Conservation (phyloP, 2,329 filamentous ascomycete genomes). For the Sphaerulina vaccinii region DNA sequence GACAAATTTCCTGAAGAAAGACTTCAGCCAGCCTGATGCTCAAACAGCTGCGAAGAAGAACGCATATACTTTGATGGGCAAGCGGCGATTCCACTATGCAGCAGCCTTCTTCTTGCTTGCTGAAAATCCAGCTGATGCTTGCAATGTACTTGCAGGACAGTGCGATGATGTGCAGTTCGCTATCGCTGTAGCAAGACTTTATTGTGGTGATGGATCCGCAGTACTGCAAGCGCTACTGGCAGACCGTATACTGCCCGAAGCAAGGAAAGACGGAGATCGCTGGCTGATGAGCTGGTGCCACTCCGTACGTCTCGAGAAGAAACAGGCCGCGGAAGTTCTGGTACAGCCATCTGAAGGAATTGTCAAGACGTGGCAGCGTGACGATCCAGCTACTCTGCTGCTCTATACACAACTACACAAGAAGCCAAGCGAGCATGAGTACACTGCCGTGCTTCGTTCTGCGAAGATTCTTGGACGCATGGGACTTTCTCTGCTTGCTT, state of each 20-base stretch:
- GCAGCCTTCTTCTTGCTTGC: constrained; percentile 94
- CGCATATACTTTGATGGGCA: constrained; percentile 90
- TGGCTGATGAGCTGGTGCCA: constrained; percentile 97
- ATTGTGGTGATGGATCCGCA: constrained; percentile 78
- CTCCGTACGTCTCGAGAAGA: constrained; percentile 79
- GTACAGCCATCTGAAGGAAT: constrained; percentile 64
- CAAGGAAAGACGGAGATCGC: constrained; percentile 77
- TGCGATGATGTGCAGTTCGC: constrained; percentile 87
- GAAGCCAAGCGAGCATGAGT: constrained; percentile 55
- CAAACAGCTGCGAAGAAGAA: constrained; percentile 90
- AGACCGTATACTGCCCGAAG: constrained; percentile 74
- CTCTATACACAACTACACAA: constrained; percentile 83
- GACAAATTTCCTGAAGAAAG: constrained; percentile 76
- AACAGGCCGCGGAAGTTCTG: constrained; percentile 80
- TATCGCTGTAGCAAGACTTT: constrained; percentile 81
- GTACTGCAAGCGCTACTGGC: constrained; percentile 72
- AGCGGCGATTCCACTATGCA: constrained; percentile 87
- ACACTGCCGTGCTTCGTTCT: constrained; percentile 75
- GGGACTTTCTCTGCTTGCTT: constrained; percentile 79
- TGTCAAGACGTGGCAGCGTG: constrained; percentile 69
- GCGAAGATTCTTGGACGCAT: constrained; percentile 49
- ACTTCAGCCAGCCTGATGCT: constrained; percentile 86
- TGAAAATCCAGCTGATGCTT: constrained; percentile 78
- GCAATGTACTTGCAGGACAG: constrained; percentile 82
- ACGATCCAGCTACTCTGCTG: constrained; percentile 85